Conservation (phyloP, 2,329 filamentous ascomycete species). For the Trichoderma atroviride region DNA sequence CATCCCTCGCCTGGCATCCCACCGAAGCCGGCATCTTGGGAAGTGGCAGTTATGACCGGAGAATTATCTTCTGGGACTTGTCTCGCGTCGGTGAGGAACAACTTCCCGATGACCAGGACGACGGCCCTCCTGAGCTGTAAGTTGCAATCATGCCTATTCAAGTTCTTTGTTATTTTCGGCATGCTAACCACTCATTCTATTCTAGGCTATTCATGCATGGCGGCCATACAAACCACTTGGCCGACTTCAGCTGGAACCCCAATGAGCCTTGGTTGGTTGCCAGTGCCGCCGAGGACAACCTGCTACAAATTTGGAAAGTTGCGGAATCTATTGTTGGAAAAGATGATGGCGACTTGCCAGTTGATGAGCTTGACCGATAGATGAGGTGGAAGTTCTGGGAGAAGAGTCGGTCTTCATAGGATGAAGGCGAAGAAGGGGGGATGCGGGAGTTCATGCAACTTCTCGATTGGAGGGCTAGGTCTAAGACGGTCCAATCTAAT, state of each 20-base stretch:
- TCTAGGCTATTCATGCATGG: slow-evolving; percentile 87
- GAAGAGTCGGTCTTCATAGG: slow-evolving; percentile 38
- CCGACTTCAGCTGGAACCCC: slow-evolving; percentile 96
- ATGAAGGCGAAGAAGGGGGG: slow-evolving; percentile 34
- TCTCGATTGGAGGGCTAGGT: slow-evolving; percentile 9
- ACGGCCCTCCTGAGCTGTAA: slow-evolving; percentile 91
- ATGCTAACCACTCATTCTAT: slow-evolving; percentile 46
- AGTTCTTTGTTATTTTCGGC: not conserved
- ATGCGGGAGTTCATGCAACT: slow-evolving; percentile 32
- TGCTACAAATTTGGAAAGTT: slow-evolving; percentile 93
- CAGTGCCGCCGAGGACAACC: slow-evolving; percentile 93
- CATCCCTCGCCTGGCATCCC: slow-evolving; percentile 92
- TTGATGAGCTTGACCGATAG: slow-evolving; percentile 74
- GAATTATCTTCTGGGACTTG: slow-evolving; percentile 96
- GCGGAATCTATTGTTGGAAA: slow-evolving; percentile 79
- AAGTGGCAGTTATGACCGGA: slow-evolving; percentile 88
- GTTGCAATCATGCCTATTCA: slow-evolving; percentile 39
- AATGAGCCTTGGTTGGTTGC: slow-evolving; percentile 97
- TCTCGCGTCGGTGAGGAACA: slow-evolving; percentile 92
- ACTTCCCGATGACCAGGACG: slow-evolving; percentile 89
- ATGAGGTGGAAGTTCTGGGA: slow-evolving; percentile 41
- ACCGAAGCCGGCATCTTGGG: slow-evolving; percentile 85
- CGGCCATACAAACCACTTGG: slow-evolving; percentile 94
- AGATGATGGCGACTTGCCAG: slow-evolving; percentile 72
- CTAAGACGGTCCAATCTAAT: not conserved